These are phyloP conservation scores for Fusarium musae DNA, from an alignment of 2,329 filamentous ascomycete species.

Conservation along the genomic window DNA sequence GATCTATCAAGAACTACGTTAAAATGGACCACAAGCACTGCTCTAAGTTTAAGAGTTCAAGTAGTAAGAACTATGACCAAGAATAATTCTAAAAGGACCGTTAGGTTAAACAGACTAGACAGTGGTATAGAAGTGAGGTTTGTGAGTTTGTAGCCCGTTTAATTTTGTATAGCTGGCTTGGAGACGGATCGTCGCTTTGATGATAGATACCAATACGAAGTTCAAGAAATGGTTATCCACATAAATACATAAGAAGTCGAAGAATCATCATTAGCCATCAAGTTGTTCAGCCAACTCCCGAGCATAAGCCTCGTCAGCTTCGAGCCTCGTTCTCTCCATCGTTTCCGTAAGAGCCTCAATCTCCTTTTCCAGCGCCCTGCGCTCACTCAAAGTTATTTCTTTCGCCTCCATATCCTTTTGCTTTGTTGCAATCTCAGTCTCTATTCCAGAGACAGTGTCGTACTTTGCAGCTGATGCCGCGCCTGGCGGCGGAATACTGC, in stretches of 20 bases:
- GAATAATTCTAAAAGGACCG: no score
- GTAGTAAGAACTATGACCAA: not conserved
- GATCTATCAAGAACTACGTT: not conserved
- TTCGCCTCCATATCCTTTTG: slow-evolving; percentile 42
- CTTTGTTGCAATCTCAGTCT: slow-evolving; percentile 49
- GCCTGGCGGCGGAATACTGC: slow-evolving; percentile 31
- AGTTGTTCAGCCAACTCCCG: slow-evolving; percentile 50
- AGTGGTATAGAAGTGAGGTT: not conserved
- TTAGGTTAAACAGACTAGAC: not conserved
- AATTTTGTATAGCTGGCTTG: not conserved
- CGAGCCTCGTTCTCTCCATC: slow-evolving; percentile 53
- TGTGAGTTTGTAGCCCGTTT: not conserved
- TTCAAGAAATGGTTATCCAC: not conserved
- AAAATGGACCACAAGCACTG: not conserved
- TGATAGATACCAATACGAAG: not conserved
- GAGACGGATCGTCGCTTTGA: not conserved
- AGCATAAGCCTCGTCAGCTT: slow-evolving; percentile 61
- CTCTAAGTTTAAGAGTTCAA: rapidly evolving
- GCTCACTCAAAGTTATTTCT: slow-evolving; percentile 39
- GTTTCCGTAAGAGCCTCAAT: slow-evolving; percentile 53
- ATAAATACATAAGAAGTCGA: not conserved
- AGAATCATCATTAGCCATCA: not conserved
- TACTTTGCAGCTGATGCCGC: slow-evolving; percentile 51
- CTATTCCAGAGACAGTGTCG: slow-evolving; percentile 49
- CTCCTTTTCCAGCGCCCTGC: slow-evolving; percentile 47